Percentiles rank a stretch among this genome's conserved stretches.
phyloP scores from a whole-genome alignment of 2,329 filamentous ascomycete genomes.

The Phialocephala subalpina region DNA sequence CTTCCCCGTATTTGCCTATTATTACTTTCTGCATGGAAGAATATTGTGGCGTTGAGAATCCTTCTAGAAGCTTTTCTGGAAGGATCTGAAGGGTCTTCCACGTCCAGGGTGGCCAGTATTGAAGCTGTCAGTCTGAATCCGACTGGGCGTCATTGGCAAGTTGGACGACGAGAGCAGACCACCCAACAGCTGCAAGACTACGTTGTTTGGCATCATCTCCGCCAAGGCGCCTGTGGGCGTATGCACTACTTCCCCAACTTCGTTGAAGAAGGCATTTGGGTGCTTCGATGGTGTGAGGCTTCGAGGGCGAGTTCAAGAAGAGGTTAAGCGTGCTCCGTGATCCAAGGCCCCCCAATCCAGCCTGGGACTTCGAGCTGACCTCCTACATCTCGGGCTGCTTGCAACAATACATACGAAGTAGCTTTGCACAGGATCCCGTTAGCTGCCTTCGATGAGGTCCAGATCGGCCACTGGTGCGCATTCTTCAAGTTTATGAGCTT shows the following conservation, averaged over 20 bases:
- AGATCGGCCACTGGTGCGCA: not conserved
- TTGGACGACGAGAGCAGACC: not conserved
- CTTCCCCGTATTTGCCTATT: not conserved
- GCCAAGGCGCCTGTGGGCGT: not conserved
- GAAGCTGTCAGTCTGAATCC: not conserved
- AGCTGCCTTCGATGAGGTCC: not conserved
- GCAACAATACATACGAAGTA: no score
- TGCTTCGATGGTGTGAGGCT: not conserved
- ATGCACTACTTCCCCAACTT: not conserved
- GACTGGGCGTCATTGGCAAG: not conserved
- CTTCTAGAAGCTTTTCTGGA: slow-evolving; percentile 19
- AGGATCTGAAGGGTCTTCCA: slow-evolving; percentile 6
- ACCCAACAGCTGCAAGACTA: not conserved
- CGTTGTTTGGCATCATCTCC: not conserved
- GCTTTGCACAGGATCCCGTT: not conserved
- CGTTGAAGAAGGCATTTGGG: not conserved
- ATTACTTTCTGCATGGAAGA: not conserved
- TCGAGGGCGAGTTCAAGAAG: not conserved
- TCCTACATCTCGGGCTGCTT: not conserved
- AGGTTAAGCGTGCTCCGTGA: not conserved
- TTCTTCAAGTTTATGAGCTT: not conserved
- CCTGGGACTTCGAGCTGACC: not conserved
- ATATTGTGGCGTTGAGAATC: slow-evolving; percentile 10
- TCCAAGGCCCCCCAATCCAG: not conserved
- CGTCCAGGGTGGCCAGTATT: not conserved